A percentile compares a stretch with the other conserved stretches of the same genome.
Conservation (phyloP, 2,329 filamentous ascomycete genomes). For the Thyridium curvatum region DNA sequence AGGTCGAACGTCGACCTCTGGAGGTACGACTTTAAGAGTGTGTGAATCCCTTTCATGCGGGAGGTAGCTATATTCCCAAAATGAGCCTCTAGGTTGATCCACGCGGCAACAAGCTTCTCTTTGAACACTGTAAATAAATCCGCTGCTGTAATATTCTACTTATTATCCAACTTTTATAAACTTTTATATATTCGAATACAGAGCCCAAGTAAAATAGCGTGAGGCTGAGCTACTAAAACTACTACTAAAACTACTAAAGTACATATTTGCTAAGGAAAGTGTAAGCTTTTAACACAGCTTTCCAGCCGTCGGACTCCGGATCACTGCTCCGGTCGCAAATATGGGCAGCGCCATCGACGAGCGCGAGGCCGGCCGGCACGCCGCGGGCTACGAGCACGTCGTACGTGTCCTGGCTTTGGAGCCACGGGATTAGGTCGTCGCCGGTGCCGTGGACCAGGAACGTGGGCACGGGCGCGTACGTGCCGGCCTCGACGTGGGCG, state of each 20-base stretch:
- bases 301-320: constrained; percentile 3
- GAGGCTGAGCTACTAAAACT: too few relatives aligned
- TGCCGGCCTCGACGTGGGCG: constrained; percentile 15
- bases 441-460: constrained; percentile 19
- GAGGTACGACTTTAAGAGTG: background rate
- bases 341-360: constrained; percentile 8
- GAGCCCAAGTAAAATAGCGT: too few relatives aligned
- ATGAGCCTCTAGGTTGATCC: too few relatives aligned
- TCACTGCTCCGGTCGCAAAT: constrained; percentile 8
- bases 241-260: too few relatives aligned
- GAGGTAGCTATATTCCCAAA: too few relatives aligned
- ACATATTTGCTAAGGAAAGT: constrained; percentile 3
- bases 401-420: constrained; percentile 13
- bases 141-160: too few relatives aligned
- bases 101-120: too few relatives aligned
- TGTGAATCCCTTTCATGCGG: too few relatives aligned
- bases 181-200: too few relatives aligned
- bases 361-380: constrained; percentile 5
- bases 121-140: too few relatives aligned
- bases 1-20: constrained; percentile 10
- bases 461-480: constrained; percentile 17
- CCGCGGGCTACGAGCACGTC: constrained; percentile 8
- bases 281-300: constrained; percentile 5
- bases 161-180: too few relatives aligned
- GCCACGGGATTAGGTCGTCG: constrained; percentile 20